Evolutionary conservation across 2,329 filamentous ascomycete genomes (phyloP), one percentile per base, ranked within the genome.

Genomic region (Claviceps paspali): DNA sequence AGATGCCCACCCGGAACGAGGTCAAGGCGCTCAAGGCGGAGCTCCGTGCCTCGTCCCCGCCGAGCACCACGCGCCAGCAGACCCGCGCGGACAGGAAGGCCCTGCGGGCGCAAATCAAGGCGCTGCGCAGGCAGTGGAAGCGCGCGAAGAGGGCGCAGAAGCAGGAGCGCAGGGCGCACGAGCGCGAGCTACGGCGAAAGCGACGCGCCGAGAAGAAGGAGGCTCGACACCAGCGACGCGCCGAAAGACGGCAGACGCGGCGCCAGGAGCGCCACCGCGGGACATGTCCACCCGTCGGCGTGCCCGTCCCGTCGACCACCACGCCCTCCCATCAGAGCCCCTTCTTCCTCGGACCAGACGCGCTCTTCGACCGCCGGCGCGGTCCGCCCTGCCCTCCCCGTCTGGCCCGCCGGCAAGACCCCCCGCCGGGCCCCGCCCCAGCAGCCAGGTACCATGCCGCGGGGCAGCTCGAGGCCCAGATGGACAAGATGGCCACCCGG

Each of bases 1-100:
- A 67, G 35, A 57, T 61, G 5, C 61, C 69, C 43, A 70, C 64
- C 7, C 65, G 55, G 41, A 55, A 59, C 5, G 59, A 61, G 19
- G 51, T 74, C 3, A 54, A 56, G 30, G 46, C 55, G 19, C 52
- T 68, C 3, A 59, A 53, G 24, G 48, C 58, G 10, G 56, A 68
- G 19, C 60, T 74, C 39, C 64, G 64, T 38, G 50, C 53, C 1
- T 58, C 55, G 11, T n/a, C n/a, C n/a, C n/a, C n/a, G n/a, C n/a
- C n/a, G n/a, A n/a, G n/a, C n/a, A 15, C 12, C 30, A 23, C 22
- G 30, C n/a, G n/a, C n/a, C n/a, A n/a, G n/a, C n/a, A n/a, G n/a
- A n/a, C n/a, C n/a, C n/a, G n/a, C n/a, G n/a, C n/a, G n/a, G n/a
- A n/a, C n/a, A n/a, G n/a, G n/a, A n/a, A n/a, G 21, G 55, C 50